Evolutionary conservation across 1,284 basidiomycete genomes (phyloP), one percentile per base, ranked within the genome.

Genomic region (Cutaneotrichosporon dermatis): DNA sequence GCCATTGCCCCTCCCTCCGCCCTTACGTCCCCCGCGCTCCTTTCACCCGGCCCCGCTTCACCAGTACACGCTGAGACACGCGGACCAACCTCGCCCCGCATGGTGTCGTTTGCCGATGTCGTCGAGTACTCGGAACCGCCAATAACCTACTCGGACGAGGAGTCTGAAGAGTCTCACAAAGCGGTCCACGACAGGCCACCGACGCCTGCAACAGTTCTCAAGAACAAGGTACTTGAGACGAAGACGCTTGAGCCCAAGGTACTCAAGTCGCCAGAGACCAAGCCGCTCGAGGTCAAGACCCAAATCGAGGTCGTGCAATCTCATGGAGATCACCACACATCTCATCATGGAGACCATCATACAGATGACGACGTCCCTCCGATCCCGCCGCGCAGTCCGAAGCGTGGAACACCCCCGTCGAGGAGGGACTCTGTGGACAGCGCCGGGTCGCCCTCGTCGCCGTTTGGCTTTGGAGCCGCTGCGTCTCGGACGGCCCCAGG

Each of bases 61-160:
- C 25, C 25, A 25, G 25, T 25, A 25, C 25, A 39, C 15, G 36
- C 0, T n/a, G 10, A 16, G 37, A 8, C 37, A 11, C 50, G n/a
- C 37, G 15, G 50, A 13, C 50, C 50, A 6, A 51, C 50, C n/a
- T 40, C 50, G 36, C 50, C 50, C 36, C 50, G 50, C n/a, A 37
- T 39, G 1, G 50, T 51, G n/a, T n/a, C 36, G 4, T 51, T 51
- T 25, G 50, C 50, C 15, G 15, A 37, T 39, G 37, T 39, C 7
- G 50, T 51, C 13, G 15, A 51, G 50, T 51, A 51, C 50, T 40
- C 36, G 10, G 37, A 51, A 4, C 5, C 50, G 1, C 50, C 50
- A 10, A 8, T 11, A 15, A 15, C 15, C 3, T 51, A 51, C 25
- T 51, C 50, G 9, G 50, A 51, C 10, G 50, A 51, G 6, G 50